These are phyloP conservation scores for Globisporangium middletonii DNA, from an alignment of 352 stramenopile genomes.

Conservation along the genomic window DNA sequence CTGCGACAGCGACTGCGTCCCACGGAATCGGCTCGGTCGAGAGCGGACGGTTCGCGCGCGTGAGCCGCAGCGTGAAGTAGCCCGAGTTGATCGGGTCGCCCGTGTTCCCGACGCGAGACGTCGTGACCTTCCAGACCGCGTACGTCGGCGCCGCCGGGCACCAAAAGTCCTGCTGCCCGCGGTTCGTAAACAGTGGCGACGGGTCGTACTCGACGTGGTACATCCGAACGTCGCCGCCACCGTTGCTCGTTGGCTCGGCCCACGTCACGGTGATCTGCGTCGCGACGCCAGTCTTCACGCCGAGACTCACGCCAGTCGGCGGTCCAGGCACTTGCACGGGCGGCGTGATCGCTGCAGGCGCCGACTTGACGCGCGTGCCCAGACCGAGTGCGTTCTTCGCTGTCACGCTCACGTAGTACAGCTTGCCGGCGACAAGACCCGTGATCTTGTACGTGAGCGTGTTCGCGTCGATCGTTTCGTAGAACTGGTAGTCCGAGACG, in stretches of 20 bases:
- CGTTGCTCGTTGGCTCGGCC: conserved; percentile 38
- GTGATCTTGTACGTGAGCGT: conserved; percentile 65
- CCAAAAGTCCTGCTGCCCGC: conserved; percentile 57
- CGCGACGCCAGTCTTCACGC: conserved; percentile 75
- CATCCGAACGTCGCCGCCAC: conserved; percentile 55
- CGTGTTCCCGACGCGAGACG: conserved; percentile 15
- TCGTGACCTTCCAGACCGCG: conserved; percentile 56
- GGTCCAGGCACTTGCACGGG: conserved; percentile 73
- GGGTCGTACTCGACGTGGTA: conserved; percentile 77
- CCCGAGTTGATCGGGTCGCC: conserved; percentile 37
- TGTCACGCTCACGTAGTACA: conserved; percentile 86
- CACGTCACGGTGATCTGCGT: conserved; percentile 61
- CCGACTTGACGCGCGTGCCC: conserved; percentile 29
- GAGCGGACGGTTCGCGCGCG: conserved; percentile 30
- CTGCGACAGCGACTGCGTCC: conserved; percentile 84
- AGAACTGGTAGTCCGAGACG: conserved; percentile 58
- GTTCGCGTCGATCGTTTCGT: conserved; percentile 55
- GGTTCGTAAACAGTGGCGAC: conserved; percentile 60
- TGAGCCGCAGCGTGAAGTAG: conserved; percentile 55
- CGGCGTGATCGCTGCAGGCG: conserved; percentile 37
- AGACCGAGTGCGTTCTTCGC: conserved; percentile 84
- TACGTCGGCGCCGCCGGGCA: conserved; percentile 44
- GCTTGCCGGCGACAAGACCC: conserved; percentile 53
- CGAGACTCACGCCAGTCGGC: conserved; percentile 57
- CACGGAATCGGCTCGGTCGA: conserved; percentile 87